Conservation (phyloP, 73 alveolate species). For the Breviolum minutum region DNA sequence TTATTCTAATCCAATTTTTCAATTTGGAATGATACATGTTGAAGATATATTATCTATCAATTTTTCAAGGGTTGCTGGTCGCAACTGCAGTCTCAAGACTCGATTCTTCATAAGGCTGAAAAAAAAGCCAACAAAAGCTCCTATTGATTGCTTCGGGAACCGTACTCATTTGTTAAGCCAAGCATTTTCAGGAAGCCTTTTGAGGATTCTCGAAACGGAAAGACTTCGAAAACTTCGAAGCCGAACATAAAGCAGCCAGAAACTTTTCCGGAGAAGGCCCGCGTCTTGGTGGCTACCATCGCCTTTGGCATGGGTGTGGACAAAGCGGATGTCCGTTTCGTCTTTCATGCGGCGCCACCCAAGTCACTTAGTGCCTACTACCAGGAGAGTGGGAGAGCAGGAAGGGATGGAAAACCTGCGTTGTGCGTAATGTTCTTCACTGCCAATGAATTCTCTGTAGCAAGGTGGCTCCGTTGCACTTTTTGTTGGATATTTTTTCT, state of each 20-base stretch:
- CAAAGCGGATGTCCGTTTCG: conserved; percentile 98
- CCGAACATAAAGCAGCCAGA: not conserved
- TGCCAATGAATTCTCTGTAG: conserved; percentile 96
- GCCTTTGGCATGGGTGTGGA: conserved; percentile 99
- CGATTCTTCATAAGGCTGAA: no score
- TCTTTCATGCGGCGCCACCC: conserved; percentile 98
- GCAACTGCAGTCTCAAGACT: no score
- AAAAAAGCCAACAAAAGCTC: no score
- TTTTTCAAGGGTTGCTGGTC: no score
- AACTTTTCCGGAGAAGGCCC: conserved; percentile 16
- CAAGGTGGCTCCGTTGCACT: not conserved
- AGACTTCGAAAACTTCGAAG: not conserved
- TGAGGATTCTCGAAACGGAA: not conserved
- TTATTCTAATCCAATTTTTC: not conserved
- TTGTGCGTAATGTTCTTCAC: conserved; percentile 98
- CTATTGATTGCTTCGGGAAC: no score
- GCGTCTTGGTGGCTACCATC: conserved; percentile 98
- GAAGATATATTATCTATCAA: no score
- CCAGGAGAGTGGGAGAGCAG: conserved; percentile 99
- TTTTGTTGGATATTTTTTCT: not conserved
- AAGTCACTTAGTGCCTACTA: conserved; percentile 97
- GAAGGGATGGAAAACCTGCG: conserved; percentile 98
- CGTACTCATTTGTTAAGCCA: no score
- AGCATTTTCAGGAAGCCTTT: not conserved
- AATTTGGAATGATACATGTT: no score